Conservation (phyloP, 2,329 filamentous ascomycete genomes). For the Colletotrichum sp. region DNA sequence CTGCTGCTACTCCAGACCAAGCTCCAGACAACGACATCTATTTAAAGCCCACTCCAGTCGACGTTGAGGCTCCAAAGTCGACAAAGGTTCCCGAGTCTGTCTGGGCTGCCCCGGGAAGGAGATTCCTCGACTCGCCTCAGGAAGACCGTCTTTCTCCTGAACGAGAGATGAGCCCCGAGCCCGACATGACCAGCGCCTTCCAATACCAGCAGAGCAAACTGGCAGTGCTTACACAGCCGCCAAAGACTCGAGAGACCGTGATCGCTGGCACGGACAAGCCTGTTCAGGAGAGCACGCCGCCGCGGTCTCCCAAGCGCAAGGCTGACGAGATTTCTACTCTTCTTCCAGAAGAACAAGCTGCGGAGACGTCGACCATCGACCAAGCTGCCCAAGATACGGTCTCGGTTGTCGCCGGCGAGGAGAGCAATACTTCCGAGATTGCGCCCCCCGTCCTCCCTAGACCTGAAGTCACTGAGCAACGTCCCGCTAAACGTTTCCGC, state of each 20-base stretch:
- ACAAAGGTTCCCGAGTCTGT: slow-evolving; percentile 2
- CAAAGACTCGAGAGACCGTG: background rate
- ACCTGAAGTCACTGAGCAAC: background rate
- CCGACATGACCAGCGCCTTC: slow-evolving; percentile 21
- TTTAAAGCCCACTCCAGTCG: background rate
- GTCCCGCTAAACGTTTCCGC: background rate
- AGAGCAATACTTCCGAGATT: background rate
- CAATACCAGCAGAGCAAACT: slow-evolving; percentile 23
- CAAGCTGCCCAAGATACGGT: background rate
- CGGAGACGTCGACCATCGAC: background rate
- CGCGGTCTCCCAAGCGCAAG: slow-evolving; percentile 33
- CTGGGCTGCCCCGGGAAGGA: slow-evolving; percentile 10
- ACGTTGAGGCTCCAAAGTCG: background rate
- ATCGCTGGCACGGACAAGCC: background rate
- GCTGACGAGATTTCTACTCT: slow-evolving; percentile 31
- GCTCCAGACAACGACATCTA: background rate
- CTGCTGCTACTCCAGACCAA: background rate
- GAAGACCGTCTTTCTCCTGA: background rate
- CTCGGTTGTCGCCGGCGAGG: background rate
- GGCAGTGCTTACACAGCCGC: background rate
- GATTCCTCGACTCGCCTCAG: slow-evolving; percentile 12
- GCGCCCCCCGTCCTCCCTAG: background rate
- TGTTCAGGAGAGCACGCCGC: background rate
- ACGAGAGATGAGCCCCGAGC: slow-evolving; percentile 8
- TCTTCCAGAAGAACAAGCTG: slow-evolving; percentile 22